These are phyloP conservation scores for Globisporangium acanthophoron DNA, from an alignment of 352 stramenopile species.

Conservation along the genomic window DNA sequence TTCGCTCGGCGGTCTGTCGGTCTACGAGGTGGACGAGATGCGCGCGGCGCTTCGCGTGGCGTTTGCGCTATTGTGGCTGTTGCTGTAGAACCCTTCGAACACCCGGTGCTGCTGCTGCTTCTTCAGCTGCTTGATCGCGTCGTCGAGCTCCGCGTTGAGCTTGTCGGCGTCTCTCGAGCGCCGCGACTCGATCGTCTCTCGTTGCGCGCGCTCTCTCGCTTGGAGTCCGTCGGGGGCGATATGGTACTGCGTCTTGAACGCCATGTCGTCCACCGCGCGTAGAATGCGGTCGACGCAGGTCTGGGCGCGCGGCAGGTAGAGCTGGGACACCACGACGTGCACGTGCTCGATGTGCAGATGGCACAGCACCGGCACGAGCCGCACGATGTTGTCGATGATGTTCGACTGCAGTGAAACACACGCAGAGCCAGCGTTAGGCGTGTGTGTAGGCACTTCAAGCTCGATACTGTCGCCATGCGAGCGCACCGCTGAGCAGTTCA, in stretches of 20 bases:
- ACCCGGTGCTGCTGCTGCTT: not conserved
- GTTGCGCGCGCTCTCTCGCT: conserved; percentile 6
- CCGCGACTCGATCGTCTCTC: conserved; percentile 6
- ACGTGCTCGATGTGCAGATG: conserved; percentile 27
- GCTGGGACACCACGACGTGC: conserved; percentile 31
- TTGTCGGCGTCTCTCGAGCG: conserved; percentile 1
- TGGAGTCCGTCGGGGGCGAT: conserved; percentile 18
- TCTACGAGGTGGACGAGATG: not conserved
- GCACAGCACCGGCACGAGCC: conserved; percentile 21
- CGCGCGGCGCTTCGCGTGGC: not conserved
- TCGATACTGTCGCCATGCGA: too few species aligned
- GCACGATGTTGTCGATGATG: conserved; percentile 32
- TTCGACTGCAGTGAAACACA: conserved; percentile 17
- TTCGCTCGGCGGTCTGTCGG: too few species aligned
- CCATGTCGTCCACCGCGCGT: conserved; percentile 13
- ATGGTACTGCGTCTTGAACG: conserved; percentile 25
- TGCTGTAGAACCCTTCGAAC: not conserved
- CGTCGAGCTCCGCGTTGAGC: conserved; percentile 10
- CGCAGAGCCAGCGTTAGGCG: not conserved
- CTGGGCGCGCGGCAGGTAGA: conserved; percentile 26
- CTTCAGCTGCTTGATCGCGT: conserved; percentile 12
- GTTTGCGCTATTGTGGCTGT: not conserved
- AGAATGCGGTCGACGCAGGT: conserved; percentile 29
- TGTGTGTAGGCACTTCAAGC: not conserved
- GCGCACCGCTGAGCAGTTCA: conserved; percentile 59